phyloP scores from a whole-genome alignment of 139 green algal genomes.

The Mesotaenium endlicherianum region DNA sequence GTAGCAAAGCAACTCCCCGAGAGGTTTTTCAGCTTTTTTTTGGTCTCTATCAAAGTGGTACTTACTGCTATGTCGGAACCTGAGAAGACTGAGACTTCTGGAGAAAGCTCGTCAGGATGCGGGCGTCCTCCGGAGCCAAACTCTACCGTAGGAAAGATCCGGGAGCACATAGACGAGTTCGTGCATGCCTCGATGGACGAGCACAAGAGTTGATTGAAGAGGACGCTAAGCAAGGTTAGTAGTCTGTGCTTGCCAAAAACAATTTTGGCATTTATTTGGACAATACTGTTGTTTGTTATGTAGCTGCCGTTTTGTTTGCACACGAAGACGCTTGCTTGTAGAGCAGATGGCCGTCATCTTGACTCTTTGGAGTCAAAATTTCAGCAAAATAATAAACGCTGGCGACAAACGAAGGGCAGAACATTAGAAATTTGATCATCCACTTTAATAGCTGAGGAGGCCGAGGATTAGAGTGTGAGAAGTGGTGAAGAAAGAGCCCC shows the following conservation, averaged over 20 bases:
- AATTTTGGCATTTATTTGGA: not conserved
- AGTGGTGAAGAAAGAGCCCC: too few species aligned
- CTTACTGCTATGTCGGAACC: too few species aligned
- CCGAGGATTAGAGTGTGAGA: too few species aligned
- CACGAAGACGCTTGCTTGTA: not conserved
- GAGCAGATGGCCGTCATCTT: not conserved
- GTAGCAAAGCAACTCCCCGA: too few species aligned
- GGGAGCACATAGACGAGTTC: conserved; percentile 50
- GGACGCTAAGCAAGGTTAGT: conserved; percentile 47
- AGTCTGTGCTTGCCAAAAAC: not conserved
- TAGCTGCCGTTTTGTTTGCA: not conserved
- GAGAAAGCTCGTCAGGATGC: too few species aligned
- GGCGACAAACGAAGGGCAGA: too few species aligned
- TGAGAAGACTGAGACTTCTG: too few species aligned
- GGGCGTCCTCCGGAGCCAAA: conserved; percentile 9
- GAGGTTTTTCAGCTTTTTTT: too few species aligned
- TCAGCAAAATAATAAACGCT: not conserved
- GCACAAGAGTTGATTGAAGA: conserved; percentile 68
- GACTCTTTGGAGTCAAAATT: not conserved
- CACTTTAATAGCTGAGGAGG: too few species aligned
- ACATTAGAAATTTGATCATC: too few species aligned
- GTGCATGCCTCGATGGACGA: conserved; percentile 56
- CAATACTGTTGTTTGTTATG: not conserved
- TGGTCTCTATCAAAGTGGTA: too few species aligned
- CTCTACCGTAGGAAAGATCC: conserved; percentile 38